A percentile compares a stretch with the other conserved stretches of the same genome.
phyloP scores from a whole-genome alignment of 306 rosid genomes.

The Pueraria montana region DNA sequence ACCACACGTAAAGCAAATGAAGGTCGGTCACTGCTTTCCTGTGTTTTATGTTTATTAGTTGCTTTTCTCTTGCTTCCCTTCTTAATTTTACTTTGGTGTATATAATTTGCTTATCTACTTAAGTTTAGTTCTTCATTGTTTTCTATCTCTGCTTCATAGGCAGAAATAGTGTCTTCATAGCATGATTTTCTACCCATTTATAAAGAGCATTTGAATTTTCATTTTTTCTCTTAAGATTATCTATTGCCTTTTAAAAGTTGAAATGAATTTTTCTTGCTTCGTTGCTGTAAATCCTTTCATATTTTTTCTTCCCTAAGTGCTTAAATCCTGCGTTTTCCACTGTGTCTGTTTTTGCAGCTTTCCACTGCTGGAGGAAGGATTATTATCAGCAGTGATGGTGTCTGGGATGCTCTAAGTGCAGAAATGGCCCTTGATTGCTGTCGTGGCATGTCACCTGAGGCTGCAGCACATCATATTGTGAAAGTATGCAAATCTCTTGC shows the following conservation, averaged over 20 bases:
- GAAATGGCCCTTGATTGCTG: slow-evolving; percentile 87
- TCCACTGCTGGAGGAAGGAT: slow-evolving; percentile 95
- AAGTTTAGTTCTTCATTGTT: slow-evolving; percentile 16
- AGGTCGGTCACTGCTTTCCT: slow-evolving; percentile 72
- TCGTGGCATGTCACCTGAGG: slow-evolving; percentile 86
- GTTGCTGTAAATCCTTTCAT: neutral
- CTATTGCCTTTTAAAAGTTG: slow-evolving; percentile 22
- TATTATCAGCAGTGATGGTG: slow-evolving; percentile 95
- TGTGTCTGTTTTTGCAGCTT: slow-evolving; percentile 66
- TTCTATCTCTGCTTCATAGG: slow-evolving; percentile 28
- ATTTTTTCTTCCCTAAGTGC: neutral
- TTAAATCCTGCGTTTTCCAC: slow-evolving; percentile 11
- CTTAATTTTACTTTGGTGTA: slow-evolving; percentile 29
- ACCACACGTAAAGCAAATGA: slow-evolving; percentile 96
- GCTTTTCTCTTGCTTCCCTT: slow-evolving; percentile 17
- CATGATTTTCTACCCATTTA: slow-evolving; percentile 17
- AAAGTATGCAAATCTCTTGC: slow-evolving; percentile 63
- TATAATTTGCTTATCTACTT: slow-evolving; percentile 12
- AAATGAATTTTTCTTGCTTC: slow-evolving; percentile 16
- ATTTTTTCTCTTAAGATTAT: slow-evolving; percentile 3
- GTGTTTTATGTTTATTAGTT: slow-evolving; percentile 30
- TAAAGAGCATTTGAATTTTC: slow-evolving; percentile 1
- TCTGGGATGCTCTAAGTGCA: slow-evolving; percentile 93
- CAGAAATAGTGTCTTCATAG: slow-evolving; percentile 17
- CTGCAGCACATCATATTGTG: slow-evolving; percentile 91